Conservation (phyloP, 305 asterid genomes). For the Vinca major region DNA sequence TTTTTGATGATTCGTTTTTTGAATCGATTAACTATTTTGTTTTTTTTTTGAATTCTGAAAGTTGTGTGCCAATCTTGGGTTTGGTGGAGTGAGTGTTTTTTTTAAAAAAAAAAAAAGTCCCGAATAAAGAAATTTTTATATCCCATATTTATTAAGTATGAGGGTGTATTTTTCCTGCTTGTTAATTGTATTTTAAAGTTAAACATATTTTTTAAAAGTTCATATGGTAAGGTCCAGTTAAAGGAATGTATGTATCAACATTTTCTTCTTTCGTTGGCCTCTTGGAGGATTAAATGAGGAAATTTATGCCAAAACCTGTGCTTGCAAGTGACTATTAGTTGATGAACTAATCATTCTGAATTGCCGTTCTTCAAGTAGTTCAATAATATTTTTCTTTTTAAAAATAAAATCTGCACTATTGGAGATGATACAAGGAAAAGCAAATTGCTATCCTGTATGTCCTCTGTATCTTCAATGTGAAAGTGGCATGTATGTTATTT, state of each 20-base stretch:
- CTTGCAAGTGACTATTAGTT: background rate
- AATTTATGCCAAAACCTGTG: background rate
- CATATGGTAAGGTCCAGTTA: background rate
- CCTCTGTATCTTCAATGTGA: background rate
- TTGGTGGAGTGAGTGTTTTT: background rate
- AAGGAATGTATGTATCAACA: background rate
- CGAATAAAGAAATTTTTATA: background rate
- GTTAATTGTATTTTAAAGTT: no score
- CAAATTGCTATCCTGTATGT: background rate
- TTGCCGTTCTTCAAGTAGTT: no score
- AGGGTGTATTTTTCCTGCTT: background rate
- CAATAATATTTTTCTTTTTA: no score
- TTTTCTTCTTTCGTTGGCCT: background rate
- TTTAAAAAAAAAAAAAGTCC: no score
- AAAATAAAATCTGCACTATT: no score
- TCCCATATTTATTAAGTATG: background rate
- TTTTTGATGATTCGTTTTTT: background rate
- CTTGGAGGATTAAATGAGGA: background rate
- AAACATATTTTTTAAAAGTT: no score
- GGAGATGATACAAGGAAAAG: no score
- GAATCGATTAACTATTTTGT: background rate
- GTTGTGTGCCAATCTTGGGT: background rate
- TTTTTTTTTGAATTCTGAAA: background rate
- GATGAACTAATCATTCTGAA: no score
- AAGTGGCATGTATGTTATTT: background rate